Evolutionary conservation across 2,329 filamentous ascomycete genomes (phyloP), one percentile per base, ranked within the genome.

Genomic region (Arthrobotrys sinensis): DNA sequence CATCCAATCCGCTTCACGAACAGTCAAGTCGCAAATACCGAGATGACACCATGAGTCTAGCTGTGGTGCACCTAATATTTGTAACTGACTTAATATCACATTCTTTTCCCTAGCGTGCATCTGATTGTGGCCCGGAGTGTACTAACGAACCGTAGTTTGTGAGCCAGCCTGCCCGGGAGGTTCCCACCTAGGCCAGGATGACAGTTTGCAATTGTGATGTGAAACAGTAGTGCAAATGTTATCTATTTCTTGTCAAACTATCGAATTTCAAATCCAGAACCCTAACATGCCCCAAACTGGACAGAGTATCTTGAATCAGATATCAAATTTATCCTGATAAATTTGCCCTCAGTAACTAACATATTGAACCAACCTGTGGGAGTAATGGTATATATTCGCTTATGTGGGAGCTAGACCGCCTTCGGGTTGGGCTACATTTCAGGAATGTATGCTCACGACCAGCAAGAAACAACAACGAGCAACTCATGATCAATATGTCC

Each of bases 1-100:
- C 24, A 69, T 24, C 72, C 72, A 76, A 77, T 77, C 65, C 46
- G 11, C 21, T 73, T 38, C 43, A 24, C 24, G 19, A 48, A 48
- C 43, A 32, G 24, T 50, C 40, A 60, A 28, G 55, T 43, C 21
- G 19, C 16, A 24, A 19, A 43, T 43, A 40, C 34, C 55, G 55
- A 43, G 55, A 12, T 57, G 10, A 60, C 40, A 36, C 32, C 55
- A 65, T 64, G 19, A 36, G 38, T 32, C 36, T 66, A 66, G 24
- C 53, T 46, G 45, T 46, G 48, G 43, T n/a, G 19, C 34, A 5
- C n/a, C n/a, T n/a, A 52, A 14, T 28, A n/a, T 60, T 60, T 43
- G 19, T 11, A 24, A 28, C 40, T 19, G 12, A 34, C 34, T n/a
- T 40, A 34, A 60, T 60, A 60, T 60, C 19, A 60, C 55, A 40